Conservation (phyloP, 2,329 filamentous ascomycete species). For the Phyllosticta citriasiana region DNA sequence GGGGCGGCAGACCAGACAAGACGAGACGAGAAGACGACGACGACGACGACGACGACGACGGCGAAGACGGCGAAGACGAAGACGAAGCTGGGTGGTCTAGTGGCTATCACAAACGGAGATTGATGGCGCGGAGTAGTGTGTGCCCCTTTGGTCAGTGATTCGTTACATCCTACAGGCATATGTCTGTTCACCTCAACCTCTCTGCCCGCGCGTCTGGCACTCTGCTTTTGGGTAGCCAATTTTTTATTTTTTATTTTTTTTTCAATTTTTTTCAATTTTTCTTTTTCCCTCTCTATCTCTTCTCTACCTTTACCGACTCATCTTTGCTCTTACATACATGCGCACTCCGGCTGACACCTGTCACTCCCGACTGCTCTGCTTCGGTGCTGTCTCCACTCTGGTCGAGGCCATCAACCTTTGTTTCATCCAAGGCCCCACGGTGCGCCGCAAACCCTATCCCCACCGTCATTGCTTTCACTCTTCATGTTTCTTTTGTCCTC, state of each 20-base stretch:
- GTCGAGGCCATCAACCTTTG: not conserved
- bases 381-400: not conserved
- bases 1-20: conserved; percentile 1
- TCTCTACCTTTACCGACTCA: not conserved
- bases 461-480: not conserved
- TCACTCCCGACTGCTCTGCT: not conserved
- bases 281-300: not conserved
- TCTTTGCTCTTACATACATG: too few relatives aligned
- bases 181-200: not conserved
- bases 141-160: conserved; percentile 7
- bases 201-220: not conserved
- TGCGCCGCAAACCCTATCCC: not conserved
- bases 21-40: conserved; percentile 4
- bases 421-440: not conserved
- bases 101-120: conserved; percentile 7
- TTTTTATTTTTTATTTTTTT: too few relatives aligned
- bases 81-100: not conserved
- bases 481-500: not conserved
- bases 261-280: not conserved
- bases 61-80: not conserved
- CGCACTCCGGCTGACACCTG: too few relatives aligned
- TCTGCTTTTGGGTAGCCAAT: not conserved
- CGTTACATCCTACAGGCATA: not conserved
- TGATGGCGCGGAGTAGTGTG: conserved; percentile 9
- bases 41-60: not conserved